Evolutionary conservation across 768 basidiomycete species (phyloP), one percentile per base, ranked within the genome.

Genomic region (Vararia minispora): DNA sequence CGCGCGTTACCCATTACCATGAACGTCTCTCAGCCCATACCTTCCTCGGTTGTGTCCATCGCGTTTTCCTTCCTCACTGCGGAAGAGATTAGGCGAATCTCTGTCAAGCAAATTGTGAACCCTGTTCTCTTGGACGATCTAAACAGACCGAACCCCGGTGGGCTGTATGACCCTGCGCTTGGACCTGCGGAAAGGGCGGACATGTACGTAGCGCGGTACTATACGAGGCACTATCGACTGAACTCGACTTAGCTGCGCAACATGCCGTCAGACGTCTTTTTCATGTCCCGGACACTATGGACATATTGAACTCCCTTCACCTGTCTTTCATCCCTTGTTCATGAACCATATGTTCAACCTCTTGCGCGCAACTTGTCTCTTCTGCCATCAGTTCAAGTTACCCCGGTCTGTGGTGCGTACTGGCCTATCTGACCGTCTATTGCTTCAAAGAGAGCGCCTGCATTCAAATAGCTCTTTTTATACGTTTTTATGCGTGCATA

Each of bases 201-300:
- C 58, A 79, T 99, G 94, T 97, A 47, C 45, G 90, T 74, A 18
- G 11, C 33, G 27, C 40, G 10, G 28, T 14, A 29, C 26, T 40
- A 24, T 39, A 21, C 21, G n/a, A n/a, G n/a, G 20, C 20, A 29
- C 37, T 39, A 16, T 30, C 27, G 6, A 39, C 44, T 52, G 35
- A 51, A 36, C 16, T 29, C 42, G 28, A 20, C 33, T 17, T 55
- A 99, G 94, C 43, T 99, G 95, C 58, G 68, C 83, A 46, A 95
- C 95, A 60, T 99, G 95, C 57, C 81, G 73, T 41, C 73, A 95
- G 52, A 86, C 78, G 33, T 94, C 90, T 54, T 98, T 82, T 63
- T 81, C 82, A 43, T 99, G 95, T 58, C 92, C 95, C 2, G 95
- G 95, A 13, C 95, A 99, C 60, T 99, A 84, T 61, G 95, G 95